phyloP scores from a whole-genome alignment of 139 green algal species.

The Pseudopediastrum boryanum region DNA sequence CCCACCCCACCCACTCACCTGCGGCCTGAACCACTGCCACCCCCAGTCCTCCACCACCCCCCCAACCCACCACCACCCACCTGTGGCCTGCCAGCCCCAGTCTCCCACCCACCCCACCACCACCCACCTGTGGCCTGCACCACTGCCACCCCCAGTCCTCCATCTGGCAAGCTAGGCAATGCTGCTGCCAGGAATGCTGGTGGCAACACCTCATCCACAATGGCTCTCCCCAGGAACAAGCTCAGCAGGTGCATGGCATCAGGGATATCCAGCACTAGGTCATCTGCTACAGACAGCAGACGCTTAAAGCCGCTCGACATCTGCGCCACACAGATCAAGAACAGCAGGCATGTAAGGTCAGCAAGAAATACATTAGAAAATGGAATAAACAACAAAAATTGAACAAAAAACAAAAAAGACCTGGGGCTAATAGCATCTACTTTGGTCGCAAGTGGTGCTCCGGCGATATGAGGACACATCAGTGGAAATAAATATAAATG shows the following conservation, averaged over 20 bases:
- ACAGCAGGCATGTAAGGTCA: not conserved
- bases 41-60: too few relatives aligned
- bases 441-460: too few relatives aligned
- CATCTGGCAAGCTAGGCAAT: conserved; percentile 63
- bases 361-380: not conserved
- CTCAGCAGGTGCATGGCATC: conserved; percentile 77
- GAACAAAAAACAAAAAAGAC: too few relatives aligned
- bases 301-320: conserved; percentile 72
- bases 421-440: too few relatives aligned
- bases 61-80: not conserved
- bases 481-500: too few relatives aligned
- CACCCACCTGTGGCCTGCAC: conserved; percentile 59
- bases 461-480: too few relatives aligned
- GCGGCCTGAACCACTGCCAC: not conserved
- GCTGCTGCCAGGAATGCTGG: conserved; percentile 80
- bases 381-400: too few relatives aligned
- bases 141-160: conserved; percentile 67
- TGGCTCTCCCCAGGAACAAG: conserved; percentile 80
- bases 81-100: not conserved
- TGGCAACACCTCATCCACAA: conserved; percentile 95
- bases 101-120: not conserved
- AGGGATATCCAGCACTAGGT: conserved; percentile 90
- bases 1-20: not conserved
- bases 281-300: conserved; percentile 73
- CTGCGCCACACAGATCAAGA: conserved; percentile 41